Percentiles rank a stretch among this genome's conserved stretches.
phyloP scores from a whole-genome alignment of 495 filamentous ascomycete species.

The Hypoxylon crocopeplum region DNA sequence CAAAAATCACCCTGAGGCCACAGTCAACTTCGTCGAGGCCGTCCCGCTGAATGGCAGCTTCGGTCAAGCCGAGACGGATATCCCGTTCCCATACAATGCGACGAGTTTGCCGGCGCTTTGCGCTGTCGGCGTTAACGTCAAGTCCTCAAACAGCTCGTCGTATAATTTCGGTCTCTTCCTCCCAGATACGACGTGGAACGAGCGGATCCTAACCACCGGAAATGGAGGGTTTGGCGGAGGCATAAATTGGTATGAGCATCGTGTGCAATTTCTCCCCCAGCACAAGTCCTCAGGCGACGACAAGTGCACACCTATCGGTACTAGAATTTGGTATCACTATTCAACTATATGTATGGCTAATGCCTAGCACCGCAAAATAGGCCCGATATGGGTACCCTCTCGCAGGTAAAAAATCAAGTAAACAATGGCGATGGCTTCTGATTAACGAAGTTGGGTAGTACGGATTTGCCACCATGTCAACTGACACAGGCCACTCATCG shows the following conservation, averaged over 20 bases:
- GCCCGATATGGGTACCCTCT: slow-evolving; percentile 35
- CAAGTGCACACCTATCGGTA: too few species aligned
- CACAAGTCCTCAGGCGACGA: too few species aligned
- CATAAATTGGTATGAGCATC: slow-evolving; percentile 41
- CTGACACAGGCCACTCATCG: slow-evolving; percentile 62
- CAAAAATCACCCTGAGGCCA: slow-evolving; percentile 18
- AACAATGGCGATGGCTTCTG: background rate
- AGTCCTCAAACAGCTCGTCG: slow-evolving; percentile 49
- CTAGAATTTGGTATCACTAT: too few species aligned
- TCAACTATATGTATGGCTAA: background rate
- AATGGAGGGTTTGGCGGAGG: slow-evolving; percentile 65
- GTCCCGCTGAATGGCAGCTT: slow-evolving; percentile 42
- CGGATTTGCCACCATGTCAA: slow-evolving; percentile 63
- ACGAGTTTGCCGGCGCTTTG: slow-evolving; percentile 54
- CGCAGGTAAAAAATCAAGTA: slow-evolving; percentile 16
- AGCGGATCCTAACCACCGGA: slow-evolving; percentile 61
- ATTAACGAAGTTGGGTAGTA: slow-evolving; percentile 31
- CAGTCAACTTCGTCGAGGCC: slow-evolving; percentile 35
- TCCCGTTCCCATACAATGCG: slow-evolving; percentile 49
- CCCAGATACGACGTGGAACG: slow-evolving; percentile 52
- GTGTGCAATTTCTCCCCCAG: slow-evolving; percentile 10
- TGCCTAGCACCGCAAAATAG: background rate
- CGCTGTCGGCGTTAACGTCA: slow-evolving; percentile 54
- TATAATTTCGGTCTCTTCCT: slow-evolving; percentile 61
- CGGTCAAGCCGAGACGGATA: slow-evolving; percentile 41